These are phyloP conservation scores for Fragilaria radians DNA, from an alignment of 108 stramenopile species.

Conservation along the genomic window DNA sequence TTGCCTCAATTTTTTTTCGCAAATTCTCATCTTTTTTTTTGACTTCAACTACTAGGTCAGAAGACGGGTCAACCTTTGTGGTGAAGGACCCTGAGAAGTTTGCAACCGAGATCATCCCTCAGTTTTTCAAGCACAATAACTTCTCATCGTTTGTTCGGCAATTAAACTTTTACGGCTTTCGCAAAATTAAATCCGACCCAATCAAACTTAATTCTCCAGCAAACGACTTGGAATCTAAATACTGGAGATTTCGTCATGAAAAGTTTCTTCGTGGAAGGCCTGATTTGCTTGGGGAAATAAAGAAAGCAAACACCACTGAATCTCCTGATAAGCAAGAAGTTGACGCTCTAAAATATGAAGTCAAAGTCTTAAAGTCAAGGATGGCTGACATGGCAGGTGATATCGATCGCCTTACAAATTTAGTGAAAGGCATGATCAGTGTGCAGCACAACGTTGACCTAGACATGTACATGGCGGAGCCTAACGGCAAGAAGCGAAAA, in stretches of 20 bases:
- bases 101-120: constrained; percentile 68
- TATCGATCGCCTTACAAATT: constrained; percentile 31
- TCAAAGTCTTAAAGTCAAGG: constrained; percentile 28
- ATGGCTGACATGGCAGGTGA: constrained; percentile 28
- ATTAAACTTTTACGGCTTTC: constrained; percentile 90
- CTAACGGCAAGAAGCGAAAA: constrained; percentile 3
- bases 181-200: constrained; percentile 73
- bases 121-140: constrained; percentile 95
- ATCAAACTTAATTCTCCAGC: constrained; percentile 46
- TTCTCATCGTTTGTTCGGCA: constrained; percentile 89
- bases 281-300: constrained; percentile 67
- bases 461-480: constrained; percentile 7
- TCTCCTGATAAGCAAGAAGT: constrained; percentile 67
- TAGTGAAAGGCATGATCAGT: constrained; percentile 33
- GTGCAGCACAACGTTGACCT: constrained; percentile 9
- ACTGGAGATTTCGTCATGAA: constrained; percentile 78
- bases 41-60: constrained; percentile 28
- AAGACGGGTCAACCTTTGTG: constrained; percentile 69
- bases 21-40: constrained; percentile 6
- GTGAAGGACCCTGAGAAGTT: constrained; percentile 73
- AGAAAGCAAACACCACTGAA: constrained; percentile 66
- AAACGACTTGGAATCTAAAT: constrained; percentile 46
- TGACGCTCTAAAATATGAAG: constrained; percentile 62
- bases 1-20: neutral
- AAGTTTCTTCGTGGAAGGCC: constrained; percentile 66